These are phyloP conservation scores for Stephania yunnanensis DNA, from an alignment of 164 flowering plant species.

Conservation along the genomic window DNA sequence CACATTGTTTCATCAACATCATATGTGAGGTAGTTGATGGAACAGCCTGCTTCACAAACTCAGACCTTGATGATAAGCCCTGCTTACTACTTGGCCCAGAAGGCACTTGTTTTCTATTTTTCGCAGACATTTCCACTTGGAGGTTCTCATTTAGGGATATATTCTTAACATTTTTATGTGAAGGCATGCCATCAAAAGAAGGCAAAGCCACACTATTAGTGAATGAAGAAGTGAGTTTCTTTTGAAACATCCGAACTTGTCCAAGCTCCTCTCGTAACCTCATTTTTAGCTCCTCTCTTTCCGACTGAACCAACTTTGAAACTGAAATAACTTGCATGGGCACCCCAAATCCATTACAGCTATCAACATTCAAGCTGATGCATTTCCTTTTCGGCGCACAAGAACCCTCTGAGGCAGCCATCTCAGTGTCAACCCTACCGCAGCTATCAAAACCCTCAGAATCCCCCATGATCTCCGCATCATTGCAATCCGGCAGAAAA, in stretches of 20 bases:
- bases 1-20: slow-evolving; percentile 58
- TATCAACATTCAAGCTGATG: slow-evolving; percentile 46
- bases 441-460: slow-evolving; percentile 78
- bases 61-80: slow-evolving; percentile 24
- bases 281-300: slow-evolving; percentile 45
- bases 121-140: slow-evolving; percentile 19
- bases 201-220: slow-evolving; percentile 25
- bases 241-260: slow-evolving; percentile 45
- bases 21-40: slow-evolving; percentile 7
- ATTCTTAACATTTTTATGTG: slow-evolving; percentile 39
- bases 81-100: slow-evolving; percentile 34
- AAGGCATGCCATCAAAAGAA: slow-evolving; percentile 43
- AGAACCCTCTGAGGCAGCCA: slow-evolving; percentile 57
- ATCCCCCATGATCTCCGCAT: slow-evolving; percentile 65
- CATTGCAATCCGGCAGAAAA: slow-evolving; percentile 50
- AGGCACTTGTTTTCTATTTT: slow-evolving; percentile 34
- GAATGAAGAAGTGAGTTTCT: slow-evolving; percentile 23
- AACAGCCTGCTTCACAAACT: slow-evolving; percentile 18
- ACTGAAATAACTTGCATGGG: slow-evolving; percentile 52
- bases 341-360: slow-evolving; percentile 43
- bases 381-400: slow-evolving; percentile 54
- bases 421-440: slow-evolving; percentile 47
- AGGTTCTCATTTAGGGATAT: slow-evolving; percentile 26
- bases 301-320: slow-evolving; percentile 52
- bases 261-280: slow-evolving; percentile 68